These are phyloP conservation scores for Cutaneotrichosporon arboriforme DNA, from an alignment of 1,284 basidiomycete genomes.

Conservation along the genomic window DNA sequence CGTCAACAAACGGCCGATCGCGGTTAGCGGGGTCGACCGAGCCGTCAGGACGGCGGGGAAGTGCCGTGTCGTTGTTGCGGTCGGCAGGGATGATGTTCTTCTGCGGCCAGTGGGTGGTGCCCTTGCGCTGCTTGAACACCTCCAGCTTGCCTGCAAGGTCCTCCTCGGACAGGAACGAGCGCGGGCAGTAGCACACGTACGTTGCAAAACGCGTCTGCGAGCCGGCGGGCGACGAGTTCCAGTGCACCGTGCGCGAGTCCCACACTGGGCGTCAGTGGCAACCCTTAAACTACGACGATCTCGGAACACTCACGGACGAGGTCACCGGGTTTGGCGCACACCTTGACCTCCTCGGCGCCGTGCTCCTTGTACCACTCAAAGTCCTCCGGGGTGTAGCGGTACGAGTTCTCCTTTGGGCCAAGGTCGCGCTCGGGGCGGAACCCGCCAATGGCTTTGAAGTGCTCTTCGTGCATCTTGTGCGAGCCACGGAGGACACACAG, in stretches of 20 bases:
- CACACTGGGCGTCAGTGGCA: conserved; percentile 14
- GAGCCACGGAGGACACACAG: conserved; percentile 26
- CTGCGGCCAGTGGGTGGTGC: conserved; percentile 28
- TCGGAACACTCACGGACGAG: conserved; percentile 18
- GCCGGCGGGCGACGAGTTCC: conserved; percentile 24
- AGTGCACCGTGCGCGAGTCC: conserved; percentile 30
- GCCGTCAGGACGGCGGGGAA: conserved; percentile 18
- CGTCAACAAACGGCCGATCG: conserved; percentile 12
- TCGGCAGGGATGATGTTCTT: conserved; percentile 21
- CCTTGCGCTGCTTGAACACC: conserved; percentile 21
- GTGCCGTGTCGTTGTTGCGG: neutral
- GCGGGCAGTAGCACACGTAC: conserved; percentile 24
- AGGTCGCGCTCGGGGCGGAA: conserved; percentile 20
- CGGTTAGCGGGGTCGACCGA: conserved; percentile 17
- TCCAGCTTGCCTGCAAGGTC: conserved; percentile 10
- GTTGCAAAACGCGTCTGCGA: conserved; percentile 25
- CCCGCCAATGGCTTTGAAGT: conserved; percentile 20
- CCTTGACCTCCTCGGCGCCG: conserved; percentile 24
- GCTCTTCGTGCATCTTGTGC: conserved; percentile 18
- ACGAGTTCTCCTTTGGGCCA: conserved; percentile 20
- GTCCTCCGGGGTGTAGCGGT: conserved; percentile 16
- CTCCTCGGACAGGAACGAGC: conserved; percentile 6
- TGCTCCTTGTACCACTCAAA: conserved; percentile 21
- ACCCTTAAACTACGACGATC: neutral
- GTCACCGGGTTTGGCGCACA: conserved; percentile 21